A percentile compares a stretch with the other conserved stretches of the same genome.
Evolutionary conservation across 495 filamentous ascomycete genomes (phyloP).

Genomic region (Xylaria intraflava): DNA sequence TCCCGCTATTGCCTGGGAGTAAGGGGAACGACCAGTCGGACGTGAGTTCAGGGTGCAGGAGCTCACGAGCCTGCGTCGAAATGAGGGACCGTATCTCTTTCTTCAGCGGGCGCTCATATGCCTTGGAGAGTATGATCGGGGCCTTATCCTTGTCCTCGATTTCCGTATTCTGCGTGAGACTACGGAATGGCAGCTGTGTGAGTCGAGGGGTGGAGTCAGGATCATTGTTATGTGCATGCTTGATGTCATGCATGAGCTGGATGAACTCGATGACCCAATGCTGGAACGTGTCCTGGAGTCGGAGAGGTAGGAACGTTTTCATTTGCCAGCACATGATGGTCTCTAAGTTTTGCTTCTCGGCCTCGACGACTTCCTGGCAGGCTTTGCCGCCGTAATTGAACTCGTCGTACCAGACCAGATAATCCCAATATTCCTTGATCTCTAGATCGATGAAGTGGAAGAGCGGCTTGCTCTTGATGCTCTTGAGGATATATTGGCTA

Average conservation of each 20-base stretch:
- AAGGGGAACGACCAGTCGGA: constrained; percentile 82
- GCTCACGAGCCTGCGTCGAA: constrained; percentile 74
- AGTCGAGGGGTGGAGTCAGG: constrained; percentile 58
- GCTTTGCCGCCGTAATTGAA: constrained; percentile 97
- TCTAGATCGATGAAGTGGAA: constrained; percentile 98
- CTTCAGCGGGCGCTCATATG: constrained; percentile 82
- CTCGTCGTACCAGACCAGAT: constrained; percentile 98
- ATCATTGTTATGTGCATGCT: constrained; percentile 52
- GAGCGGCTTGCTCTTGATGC: constrained; percentile 85
- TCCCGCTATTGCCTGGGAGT: constrained; percentile 58
- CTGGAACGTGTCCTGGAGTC: constrained; percentile 79
- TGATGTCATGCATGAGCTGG: constrained; percentile 83
- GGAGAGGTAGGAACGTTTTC: constrained; percentile 72
- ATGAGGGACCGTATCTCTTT: constrained; percentile 77
- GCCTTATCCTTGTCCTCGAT: constrained; percentile 52
- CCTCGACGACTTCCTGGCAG: constrained; percentile 72
- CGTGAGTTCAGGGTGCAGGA: constrained; percentile 82
- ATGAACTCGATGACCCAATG: constrained; percentile 94
- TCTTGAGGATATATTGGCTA: constrained; percentile 93
- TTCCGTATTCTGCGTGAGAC: constrained; percentile 43
- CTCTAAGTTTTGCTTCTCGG: constrained; percentile 77
- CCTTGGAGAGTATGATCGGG: constrained; percentile 60
- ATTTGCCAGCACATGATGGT: constrained; percentile 99
- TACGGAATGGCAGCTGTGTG: constrained; percentile 64
- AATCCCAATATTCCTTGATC: constrained; percentile 99